A percentile compares a stretch with the other conserved stretches of the same genome.
phyloP scores from a whole-genome alignment of 495 filamentous ascomycete genomes.

The Rusavskia elegans region DNA sequence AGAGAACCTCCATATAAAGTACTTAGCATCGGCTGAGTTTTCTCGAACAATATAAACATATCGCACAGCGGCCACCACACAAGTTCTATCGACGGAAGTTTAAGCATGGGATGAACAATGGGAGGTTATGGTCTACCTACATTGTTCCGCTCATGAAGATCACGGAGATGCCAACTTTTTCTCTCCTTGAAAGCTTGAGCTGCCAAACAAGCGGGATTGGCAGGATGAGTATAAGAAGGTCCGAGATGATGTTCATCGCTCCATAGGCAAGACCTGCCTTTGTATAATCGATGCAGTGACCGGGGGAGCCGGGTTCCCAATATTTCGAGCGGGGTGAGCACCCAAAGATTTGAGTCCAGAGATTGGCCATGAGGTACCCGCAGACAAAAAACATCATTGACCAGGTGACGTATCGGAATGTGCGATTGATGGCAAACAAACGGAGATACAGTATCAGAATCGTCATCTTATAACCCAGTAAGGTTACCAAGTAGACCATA shows the following conservation, averaged over 20 bases:
- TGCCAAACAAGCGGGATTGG: slow-evolving; percentile 23
- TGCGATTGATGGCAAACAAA: slow-evolving; percentile 20
- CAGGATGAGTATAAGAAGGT: slow-evolving; percentile 23
- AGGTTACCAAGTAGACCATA: slow-evolving; percentile 20
- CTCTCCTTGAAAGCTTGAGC: slow-evolving; percentile 20
- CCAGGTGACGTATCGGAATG: slow-evolving; percentile 23
- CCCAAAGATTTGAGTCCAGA: slow-evolving; percentile 23
- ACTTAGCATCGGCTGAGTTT: slow-evolving; percentile 3
- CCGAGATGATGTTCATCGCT: slow-evolving; percentile 23
- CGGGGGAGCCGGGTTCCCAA: slow-evolving; percentile 17
- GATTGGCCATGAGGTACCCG: slow-evolving; percentile 25
- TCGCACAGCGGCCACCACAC: slow-evolving; percentile 20
- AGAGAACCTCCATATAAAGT: slow-evolving; percentile 7
- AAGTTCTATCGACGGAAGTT: slow-evolving; percentile 14
- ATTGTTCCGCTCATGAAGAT: slow-evolving; percentile 24
- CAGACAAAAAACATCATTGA: slow-evolving; percentile 23
- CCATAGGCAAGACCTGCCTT: slow-evolving; percentile 19
- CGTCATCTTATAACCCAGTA: slow-evolving; percentile 25
- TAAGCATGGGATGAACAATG: no score
- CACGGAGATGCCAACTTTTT: slow-evolving; percentile 26
- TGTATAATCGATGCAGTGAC: slow-evolving; percentile 22
- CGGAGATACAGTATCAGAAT: slow-evolving; percentile 25
- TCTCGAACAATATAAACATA: slow-evolving; percentile 7
- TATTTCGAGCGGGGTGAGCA: slow-evolving; percentile 23
- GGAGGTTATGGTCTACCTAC: slow-evolving; percentile 14